Evolutionary conservation across 2,329 filamentous ascomycete species (phyloP), one percentile per base, ranked within the genome.

Genomic region (Triangularia setosa): DNA sequence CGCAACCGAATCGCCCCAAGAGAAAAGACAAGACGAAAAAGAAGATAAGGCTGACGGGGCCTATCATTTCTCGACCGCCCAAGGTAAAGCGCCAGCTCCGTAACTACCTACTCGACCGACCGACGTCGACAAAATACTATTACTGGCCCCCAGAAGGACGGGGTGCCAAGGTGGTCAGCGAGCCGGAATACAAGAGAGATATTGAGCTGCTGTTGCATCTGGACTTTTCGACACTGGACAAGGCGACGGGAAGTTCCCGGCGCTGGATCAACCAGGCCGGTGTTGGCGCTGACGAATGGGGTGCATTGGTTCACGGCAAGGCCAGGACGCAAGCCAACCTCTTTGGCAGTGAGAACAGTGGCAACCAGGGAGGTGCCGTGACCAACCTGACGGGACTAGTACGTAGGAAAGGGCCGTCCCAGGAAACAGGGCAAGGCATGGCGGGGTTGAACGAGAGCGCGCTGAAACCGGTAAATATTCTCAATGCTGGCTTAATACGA

Each of bases 221-320:
- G 0, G 90, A 93, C 74, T 95, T 95, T 75, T 81, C 86, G 1
- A 89, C 83, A 8, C 75, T 87, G 3, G 83, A 85, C 11, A 84
- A 89, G 57, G 87, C 89, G 0, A 79, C 78, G 1, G 80, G 81
- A 30, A 92, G 90, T 71, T 91, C 90, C 2, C 78, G 76, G 60
- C 85, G 89, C 61, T 95, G 91, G 90, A 81, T 87, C 53, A 82
- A 82, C 14, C 90, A 94, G 71, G 86, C 89, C 1, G 82, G 83
- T 3, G 21, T 25, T 0, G 75, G 79, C 1, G 24, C 35, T 0
- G 75, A 79, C 0, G 70, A 74, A 21, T 89, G 85, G 86, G 83
- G 84, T 0, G 72, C 81, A 8, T 75, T 77, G 0, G 76, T 89
- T 1, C 73, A 75, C 3, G 87, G 87, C 0, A 75, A 72, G 30